Evolutionary conservation across 768 basidiomycete genomes (phyloP), one percentile per base, ranked within the genome.

Genomic region (Naematelia encephala): DNA sequence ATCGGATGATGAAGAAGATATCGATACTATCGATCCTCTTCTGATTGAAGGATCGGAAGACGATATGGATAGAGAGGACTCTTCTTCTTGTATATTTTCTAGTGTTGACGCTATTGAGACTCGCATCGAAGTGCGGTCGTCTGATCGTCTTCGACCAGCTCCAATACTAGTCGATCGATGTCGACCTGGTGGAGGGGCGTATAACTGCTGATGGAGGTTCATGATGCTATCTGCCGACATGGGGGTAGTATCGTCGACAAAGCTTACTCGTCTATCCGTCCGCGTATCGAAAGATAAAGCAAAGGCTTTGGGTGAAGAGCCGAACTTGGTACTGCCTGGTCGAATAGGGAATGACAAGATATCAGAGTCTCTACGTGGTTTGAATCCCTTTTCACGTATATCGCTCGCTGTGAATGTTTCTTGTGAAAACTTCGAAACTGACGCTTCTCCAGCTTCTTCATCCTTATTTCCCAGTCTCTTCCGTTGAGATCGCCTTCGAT

Each of bases 331-430:
- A 39, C 34, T 39, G 34, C 34, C 16, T 39, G 34, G 5, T 13
- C 21, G 39, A 5, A 11, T 3, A 5, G 23, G 11, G 59, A 44
- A 28, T 14, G 12, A 3, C 19, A 16, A 2, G 10, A 19, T 14
- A 47, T 19, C 16, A 51, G 46, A 3, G 16, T 39, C 16, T 8
- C 34, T 8, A 39, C 34, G 34, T 39, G 65, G 62, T 45, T 54
- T 56, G 5, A 66, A 42, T 2, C 64, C 65, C 29, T 61, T 63
- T 23, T 67, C 65, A 19, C 56, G 47, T 3, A 67, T 59, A 27
- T 63, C 63, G 2, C 52, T 57, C 19, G 59, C 58, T 14, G 56
- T 34, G 29, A 60, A 67, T 8, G 34, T 39, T 8, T 8, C 34
- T 39, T 39, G 8, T 8, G 34, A 39, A 39, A 16, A 39, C 16